These are phyloP conservation scores for Coniferiporia sulphurascens DNA, from an alignment of 1,284 basidiomycete genomes.

Conservation along the genomic window DNA sequence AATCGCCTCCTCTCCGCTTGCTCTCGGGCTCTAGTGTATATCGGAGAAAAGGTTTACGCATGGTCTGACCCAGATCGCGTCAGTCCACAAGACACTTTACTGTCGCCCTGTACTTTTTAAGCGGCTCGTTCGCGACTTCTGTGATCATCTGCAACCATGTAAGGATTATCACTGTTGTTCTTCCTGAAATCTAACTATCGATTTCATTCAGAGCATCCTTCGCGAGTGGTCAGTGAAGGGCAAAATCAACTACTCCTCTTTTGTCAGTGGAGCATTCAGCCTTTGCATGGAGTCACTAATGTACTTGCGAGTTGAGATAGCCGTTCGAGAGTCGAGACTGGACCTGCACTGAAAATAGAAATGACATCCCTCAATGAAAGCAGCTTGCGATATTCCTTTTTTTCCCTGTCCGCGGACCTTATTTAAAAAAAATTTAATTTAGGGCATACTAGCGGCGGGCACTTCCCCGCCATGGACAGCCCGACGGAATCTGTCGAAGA, in stretches of 20 bases:
- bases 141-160: constrained; percentile 24
- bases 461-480: constrained; percentile 16
- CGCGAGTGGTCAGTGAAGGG: not conserved
- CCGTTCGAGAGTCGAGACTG: constrained; percentile 23
- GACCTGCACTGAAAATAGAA: constrained; percentile 11
- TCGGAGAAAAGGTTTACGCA: constrained; percentile 23
- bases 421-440: no score
- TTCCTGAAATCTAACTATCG: no score
- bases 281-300: not conserved
- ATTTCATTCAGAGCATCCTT: not conserved
- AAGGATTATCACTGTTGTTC: not conserved
- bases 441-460: constrained; percentile 15
- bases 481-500: constrained; percentile 12
- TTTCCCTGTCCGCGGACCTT: no score
- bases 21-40: constrained; percentile 22
- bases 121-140: constrained; percentile 21
- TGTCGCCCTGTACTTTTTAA: constrained; percentile 23
- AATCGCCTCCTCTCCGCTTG: constrained; percentile 20
- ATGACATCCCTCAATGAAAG: constrained; percentile 11
- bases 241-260: constrained; percentile 21
- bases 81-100: constrained; percentile 20
- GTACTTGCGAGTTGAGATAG: not conserved
- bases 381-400: no score
- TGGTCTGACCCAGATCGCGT: constrained; percentile 23
- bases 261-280: constrained; percentile 16